Percentiles rank a stretch among this genome's conserved stretches.
phyloP scores from a whole-genome alignment of 1,284 basidiomycete genomes.

The Malassezia sympodialis region DNA sequence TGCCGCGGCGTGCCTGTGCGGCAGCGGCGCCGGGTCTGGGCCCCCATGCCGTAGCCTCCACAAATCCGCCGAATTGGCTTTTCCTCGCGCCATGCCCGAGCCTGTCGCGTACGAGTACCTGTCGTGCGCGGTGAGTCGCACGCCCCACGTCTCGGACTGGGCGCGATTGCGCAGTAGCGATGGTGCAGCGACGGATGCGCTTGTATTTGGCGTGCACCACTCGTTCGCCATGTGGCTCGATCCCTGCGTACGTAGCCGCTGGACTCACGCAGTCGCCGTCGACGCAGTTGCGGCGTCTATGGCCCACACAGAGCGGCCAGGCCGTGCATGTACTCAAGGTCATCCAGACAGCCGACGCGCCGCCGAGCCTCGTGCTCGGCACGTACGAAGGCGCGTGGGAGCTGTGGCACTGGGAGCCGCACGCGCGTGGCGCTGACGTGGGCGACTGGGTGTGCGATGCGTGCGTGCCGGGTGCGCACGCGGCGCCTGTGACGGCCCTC shows the following conservation, averaged over 20 bases:
- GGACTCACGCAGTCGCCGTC: background rate
- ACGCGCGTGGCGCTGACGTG: background rate
- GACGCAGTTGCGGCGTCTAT: background rate
- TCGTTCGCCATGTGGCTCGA: slow-evolving; percentile 27
- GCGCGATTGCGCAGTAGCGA: slow-evolving; percentile 13
- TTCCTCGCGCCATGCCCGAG: slow-evolving; percentile 14
- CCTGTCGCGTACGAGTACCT: slow-evolving; percentile 27
- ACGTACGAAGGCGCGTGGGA: slow-evolving; percentile 24
- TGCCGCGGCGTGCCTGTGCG: slow-evolving; percentile 18
- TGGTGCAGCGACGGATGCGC: background rate
- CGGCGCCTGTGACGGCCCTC: slow-evolving; percentile 26
- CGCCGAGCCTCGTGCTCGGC: slow-evolving; percentile 23
- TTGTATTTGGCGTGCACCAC: slow-evolving; percentile 37
- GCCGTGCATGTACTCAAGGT: slow-evolving; percentile 12
- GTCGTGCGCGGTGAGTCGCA: slow-evolving; percentile 37
- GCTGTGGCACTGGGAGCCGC: slow-evolving; percentile 15
- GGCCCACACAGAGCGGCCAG: background rate
- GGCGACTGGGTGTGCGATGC: background rate
- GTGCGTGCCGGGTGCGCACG: slow-evolving; percentile 20
- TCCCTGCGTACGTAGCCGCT: background rate
- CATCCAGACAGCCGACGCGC: background rate
- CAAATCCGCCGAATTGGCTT: background rate
- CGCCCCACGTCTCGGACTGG: slow-evolving; percentile 38
- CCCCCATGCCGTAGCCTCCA: background rate
- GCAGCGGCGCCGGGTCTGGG: slow-evolving; percentile 9